Evolutionary conservation across 805 yeast species (phyloP).

Genomic region (Torulaspora delbrueckii): DNA sequence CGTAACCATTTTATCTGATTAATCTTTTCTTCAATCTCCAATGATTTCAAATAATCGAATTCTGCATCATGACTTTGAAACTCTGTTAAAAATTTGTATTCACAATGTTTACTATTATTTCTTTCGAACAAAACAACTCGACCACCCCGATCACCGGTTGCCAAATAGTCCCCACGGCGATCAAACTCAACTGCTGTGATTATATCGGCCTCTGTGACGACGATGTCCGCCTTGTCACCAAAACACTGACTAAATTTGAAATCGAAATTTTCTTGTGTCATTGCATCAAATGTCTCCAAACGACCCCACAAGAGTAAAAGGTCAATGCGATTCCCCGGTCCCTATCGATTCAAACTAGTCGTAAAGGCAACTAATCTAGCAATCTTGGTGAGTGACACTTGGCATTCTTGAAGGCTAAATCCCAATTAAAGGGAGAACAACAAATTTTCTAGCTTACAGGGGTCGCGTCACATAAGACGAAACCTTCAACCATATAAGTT

Average conservation of each 20-base stretch:
- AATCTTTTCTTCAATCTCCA: conserved; percentile 97
- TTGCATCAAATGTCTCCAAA: conserved; percentile 7
- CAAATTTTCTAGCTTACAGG: conserved; percentile 1
- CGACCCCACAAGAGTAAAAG: background rate
- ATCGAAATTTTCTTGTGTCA: conserved; percentile 37
- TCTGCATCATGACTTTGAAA: conserved; percentile 98
- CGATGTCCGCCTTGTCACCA: conserved; percentile 98
- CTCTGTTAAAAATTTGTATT: conserved; percentile 92
- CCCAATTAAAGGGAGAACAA: conserved; percentile 7
- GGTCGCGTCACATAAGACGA: background rate
- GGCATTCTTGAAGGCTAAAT: background rate
- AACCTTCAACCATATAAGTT: background rate
- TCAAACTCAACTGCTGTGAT: conserved; percentile 96
- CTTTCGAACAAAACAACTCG: conserved; percentile 94
- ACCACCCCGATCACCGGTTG: conserved; percentile 99
- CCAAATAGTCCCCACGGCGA: conserved; percentile 87
- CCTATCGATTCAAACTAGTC: background rate
- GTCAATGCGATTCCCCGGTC: background rate
- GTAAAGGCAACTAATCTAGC: background rate
- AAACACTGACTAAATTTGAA: conserved; percentile 90
- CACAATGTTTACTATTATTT: conserved; percentile 73
- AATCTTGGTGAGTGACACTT: background rate
- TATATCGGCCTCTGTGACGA: conserved; percentile 94
- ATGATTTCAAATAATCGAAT: conserved; percentile 89
- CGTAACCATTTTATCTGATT: conserved; percentile 96